Conservation (phyloP, 2,329 filamentous ascomycete species). For the Nectriaceae sp. region DNA sequence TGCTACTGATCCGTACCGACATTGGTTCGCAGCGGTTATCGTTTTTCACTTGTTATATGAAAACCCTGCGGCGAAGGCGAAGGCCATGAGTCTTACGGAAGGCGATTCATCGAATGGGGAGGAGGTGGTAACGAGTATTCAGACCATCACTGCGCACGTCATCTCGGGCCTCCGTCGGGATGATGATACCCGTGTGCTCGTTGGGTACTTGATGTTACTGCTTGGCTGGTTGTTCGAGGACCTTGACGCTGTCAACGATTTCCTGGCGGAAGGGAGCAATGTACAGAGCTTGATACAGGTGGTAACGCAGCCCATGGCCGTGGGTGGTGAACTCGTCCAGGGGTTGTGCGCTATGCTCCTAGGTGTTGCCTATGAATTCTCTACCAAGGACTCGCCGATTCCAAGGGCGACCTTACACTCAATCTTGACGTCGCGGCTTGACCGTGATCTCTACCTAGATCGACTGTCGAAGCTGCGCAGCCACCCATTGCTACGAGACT, state of each 20-base stretch:
- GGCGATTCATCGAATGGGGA: slow-evolving; percentile 88
- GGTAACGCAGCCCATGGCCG: slow-evolving; percentile 58
- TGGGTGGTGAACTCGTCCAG: slow-evolving; percentile 68
- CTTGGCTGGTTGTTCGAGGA: slow-evolving; percentile 92
- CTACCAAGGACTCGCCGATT: slow-evolving; percentile 93
- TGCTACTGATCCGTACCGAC: slow-evolving; percentile 79
- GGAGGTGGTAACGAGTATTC: slow-evolving; percentile 92
- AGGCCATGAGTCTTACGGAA: slow-evolving; percentile 81
- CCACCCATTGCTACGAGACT: slow-evolving; percentile 80
- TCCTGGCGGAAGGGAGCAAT: slow-evolving; percentile 88
- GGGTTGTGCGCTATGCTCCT: slow-evolving; percentile 84
- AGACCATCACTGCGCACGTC: slow-evolving; percentile 84
- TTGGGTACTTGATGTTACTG: slow-evolving; percentile 88
- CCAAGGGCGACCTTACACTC: slow-evolving; percentile 78
- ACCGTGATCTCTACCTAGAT: slow-evolving; percentile 85
- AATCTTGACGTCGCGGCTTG: slow-evolving; percentile 74
- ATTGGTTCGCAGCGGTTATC: slow-evolving; percentile 87
- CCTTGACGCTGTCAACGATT: slow-evolving; percentile 87
- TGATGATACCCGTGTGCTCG: slow-evolving; percentile 75
- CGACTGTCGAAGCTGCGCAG: slow-evolving; percentile 76
- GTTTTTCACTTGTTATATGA: slow-evolving; percentile 85
- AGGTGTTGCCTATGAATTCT: slow-evolving; percentile 93
- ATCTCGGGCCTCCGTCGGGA: slow-evolving; percentile 74
- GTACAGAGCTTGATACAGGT: slow-evolving; percentile 83
- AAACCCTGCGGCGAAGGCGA: slow-evolving; percentile 74